Evolutionary conservation across 1,284 basidiomycete species (phyloP).

Genomic region (Blastosporella zonata): DNA sequence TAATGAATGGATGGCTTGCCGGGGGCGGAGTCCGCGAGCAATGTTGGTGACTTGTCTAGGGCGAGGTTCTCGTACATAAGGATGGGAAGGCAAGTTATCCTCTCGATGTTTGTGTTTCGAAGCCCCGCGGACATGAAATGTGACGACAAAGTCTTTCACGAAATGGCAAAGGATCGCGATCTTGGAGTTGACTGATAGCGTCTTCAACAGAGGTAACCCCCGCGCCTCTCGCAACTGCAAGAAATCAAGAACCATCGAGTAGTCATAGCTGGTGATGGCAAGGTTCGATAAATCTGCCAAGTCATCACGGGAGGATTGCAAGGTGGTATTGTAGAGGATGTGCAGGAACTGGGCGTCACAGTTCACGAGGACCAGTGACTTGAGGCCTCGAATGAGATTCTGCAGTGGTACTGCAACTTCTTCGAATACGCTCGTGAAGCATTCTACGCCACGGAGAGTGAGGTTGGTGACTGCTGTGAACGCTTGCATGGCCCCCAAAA

Average conservation of each 20-base stretch:
- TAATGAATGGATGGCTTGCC: no score
- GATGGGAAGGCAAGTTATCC: background rate
- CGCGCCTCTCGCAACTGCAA: conserved; percentile 13
- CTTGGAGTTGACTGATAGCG: conserved; percentile 16
- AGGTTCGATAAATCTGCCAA: conserved; percentile 15
- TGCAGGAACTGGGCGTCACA: conserved; percentile 17
- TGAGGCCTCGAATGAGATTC: conserved; percentile 15
- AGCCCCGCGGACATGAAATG: conserved; percentile 9
- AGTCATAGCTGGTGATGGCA: conserved; percentile 16
- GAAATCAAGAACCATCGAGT: conserved; percentile 14
- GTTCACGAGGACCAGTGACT: conserved; percentile 13
- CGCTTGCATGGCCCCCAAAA: conserved; percentile 10
- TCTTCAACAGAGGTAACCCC: conserved; percentile 13
- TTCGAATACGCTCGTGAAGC: conserved; percentile 12
- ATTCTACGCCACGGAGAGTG: conserved; percentile 17
- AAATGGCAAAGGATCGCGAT: conserved; percentile 17
- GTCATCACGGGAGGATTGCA: background rate
- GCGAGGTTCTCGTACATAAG: background rate
- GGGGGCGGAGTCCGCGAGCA: background rate
- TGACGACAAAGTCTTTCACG: conserved; percentile 6
- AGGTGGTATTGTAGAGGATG: conserved; percentile 13
- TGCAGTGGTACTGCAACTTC: conserved; percentile 12
- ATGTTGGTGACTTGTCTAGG: background rate
- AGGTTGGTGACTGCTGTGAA: conserved; percentile 12
- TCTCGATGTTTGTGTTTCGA: background rate